A percentile compares a stretch with the other conserved stretches of the same genome.
Conservation (phyloP, 2,329 filamentous ascomycete genomes). For the Cryphonectria radicalis region DNA sequence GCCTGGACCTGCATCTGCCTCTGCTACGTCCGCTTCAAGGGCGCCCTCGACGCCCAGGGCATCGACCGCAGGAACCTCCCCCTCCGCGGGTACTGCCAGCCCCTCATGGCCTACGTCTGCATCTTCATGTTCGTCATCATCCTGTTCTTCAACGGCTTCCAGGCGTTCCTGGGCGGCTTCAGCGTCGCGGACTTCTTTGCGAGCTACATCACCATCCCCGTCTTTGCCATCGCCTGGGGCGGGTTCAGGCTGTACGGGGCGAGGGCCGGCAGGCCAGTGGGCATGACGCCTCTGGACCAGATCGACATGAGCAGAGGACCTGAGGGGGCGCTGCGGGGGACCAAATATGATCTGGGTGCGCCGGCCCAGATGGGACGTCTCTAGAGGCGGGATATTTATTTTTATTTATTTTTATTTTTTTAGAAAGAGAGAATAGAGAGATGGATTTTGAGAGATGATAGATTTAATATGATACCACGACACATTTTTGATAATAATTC, state of each 20-base stretch:
- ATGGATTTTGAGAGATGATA: neutral
- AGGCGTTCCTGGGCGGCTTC: conserved; percentile 46
- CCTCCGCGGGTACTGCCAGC: conserved; percentile 37
- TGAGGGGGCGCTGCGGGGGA: conserved; percentile 22
- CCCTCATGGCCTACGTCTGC: conserved; percentile 48
- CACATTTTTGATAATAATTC: neutral
- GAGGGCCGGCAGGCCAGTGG: conserved; percentile 14
- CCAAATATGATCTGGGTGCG: conserved; percentile 26
- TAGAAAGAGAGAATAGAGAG: neutral
- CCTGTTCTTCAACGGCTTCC: conserved; percentile 50
- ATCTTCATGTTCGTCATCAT: conserved; percentile 48
- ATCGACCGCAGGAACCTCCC: conserved; percentile 39
- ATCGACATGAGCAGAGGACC: conserved; percentile 27
- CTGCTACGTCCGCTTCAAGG: conserved; percentile 39
- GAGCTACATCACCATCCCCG: conserved; percentile 41
- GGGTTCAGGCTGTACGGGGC: conserved; percentile 38
- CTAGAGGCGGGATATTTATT: neutral
- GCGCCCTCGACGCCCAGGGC: conserved; percentile 46
- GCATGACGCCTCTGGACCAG: conserved; percentile 24
- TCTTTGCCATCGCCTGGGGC: conserved; percentile 43
- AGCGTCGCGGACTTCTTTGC: conserved; percentile 45
- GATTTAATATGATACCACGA: conserved; percentile 1
- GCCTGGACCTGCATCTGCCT: conserved; percentile 40
- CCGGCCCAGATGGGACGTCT: neutral
- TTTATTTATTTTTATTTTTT: too few species aligned